Conservation (phyloP, 805 yeast species). For the Teunomyces pallodes region DNA sequence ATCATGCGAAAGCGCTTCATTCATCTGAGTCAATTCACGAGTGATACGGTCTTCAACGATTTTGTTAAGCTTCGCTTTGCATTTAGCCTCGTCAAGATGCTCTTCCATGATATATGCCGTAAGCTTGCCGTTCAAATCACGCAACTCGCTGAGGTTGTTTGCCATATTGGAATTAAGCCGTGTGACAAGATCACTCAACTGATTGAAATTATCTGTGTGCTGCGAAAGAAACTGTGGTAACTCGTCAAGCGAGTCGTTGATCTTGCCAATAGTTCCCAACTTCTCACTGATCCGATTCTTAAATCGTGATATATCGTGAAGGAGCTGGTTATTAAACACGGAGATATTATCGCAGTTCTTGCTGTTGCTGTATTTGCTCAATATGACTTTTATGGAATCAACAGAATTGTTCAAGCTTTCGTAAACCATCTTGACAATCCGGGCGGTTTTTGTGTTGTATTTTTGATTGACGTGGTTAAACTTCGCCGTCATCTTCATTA, state of each 20-base stretch:
- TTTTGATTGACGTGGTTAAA: slow-evolving; percentile 10
- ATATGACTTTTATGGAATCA: slow-evolving; percentile 5
- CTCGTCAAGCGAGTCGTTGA: slow-evolving; percentile 8
- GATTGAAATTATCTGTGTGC: slow-evolving; percentile 7
- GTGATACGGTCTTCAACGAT: slow-evolving; percentile 1
- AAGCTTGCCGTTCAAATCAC: slow-evolving; percentile 10
- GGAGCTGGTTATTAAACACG: neutral
- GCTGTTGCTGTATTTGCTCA: slow-evolving; percentile 3
- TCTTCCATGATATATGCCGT: slow-evolving; percentile 15
- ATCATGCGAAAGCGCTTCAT: neutral
- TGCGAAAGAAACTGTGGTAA: slow-evolving; percentile 9
- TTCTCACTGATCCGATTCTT: slow-evolving; percentile 5
- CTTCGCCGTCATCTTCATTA: slow-evolving; percentile 7
- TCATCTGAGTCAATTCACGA: slow-evolving; percentile 1
- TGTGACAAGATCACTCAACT: slow-evolving; percentile 3
- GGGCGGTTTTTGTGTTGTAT: slow-evolving; percentile 10
- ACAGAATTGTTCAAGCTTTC: slow-evolving; percentile 11
- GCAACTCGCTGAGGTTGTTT: slow-evolving; percentile 3
- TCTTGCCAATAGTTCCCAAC: slow-evolving; percentile 6
- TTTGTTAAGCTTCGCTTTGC: neutral
- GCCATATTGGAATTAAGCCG: slow-evolving; percentile 4
- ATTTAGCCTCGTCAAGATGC: slow-evolving; percentile 9
- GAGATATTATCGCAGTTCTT: slow-evolving; percentile 4
- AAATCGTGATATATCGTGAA: slow-evolving; percentile 5
- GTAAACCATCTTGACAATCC: slow-evolving; percentile 10